Evolutionary conservation across 1,284 basidiomycete species (phyloP).

Genomic region (Neotropicomus parvogracilis): DNA sequence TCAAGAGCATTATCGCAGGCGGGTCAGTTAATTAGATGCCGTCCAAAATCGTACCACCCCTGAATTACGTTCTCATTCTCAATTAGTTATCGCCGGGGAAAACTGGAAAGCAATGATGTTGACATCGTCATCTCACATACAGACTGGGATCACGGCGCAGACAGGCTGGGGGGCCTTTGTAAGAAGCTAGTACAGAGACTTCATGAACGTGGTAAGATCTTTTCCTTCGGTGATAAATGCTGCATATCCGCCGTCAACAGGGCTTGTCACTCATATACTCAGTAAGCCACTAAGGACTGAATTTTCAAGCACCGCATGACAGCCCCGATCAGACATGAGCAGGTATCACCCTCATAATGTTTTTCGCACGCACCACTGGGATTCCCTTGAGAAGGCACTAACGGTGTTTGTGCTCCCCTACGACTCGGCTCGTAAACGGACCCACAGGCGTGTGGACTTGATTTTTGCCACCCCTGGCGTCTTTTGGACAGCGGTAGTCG

Average conservation of each 20-base stretch:
- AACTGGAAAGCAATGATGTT: constrained; percentile 67
- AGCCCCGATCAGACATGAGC: constrained; percentile 43
- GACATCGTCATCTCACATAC: constrained; percentile 77
- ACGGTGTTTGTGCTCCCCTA: constrained; percentile 62
- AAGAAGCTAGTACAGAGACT: constrained; percentile 50
- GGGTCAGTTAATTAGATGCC: constrained; percentile 45
- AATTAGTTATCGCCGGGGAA: constrained; percentile 71
- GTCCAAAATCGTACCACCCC: background rate
- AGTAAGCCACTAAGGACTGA: constrained; percentile 41
- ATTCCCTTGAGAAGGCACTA: constrained; percentile 68
- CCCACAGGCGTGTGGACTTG: constrained; percentile 66
- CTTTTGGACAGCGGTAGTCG: constrained; percentile 77
- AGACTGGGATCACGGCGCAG: constrained; percentile 39
- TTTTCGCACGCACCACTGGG: constrained; percentile 55
- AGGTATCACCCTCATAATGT: constrained; percentile 53
- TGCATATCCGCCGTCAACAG: constrained; percentile 31
- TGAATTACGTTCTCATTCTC: constrained; percentile 3
- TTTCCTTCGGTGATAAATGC: background rate
- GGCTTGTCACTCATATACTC: constrained; percentile 64
- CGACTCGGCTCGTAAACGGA: constrained; percentile 28
- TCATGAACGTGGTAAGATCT: constrained; percentile 45
- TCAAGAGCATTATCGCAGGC: constrained; percentile 64
- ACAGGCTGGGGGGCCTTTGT: constrained; percentile 49
- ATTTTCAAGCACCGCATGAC: constrained; percentile 18
- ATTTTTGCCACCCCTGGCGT: constrained; percentile 65